Base-by-base conservation (phyloP, 2,329 filamentous ascomycete species). In the Fusarium cyanostomum region DNA sequence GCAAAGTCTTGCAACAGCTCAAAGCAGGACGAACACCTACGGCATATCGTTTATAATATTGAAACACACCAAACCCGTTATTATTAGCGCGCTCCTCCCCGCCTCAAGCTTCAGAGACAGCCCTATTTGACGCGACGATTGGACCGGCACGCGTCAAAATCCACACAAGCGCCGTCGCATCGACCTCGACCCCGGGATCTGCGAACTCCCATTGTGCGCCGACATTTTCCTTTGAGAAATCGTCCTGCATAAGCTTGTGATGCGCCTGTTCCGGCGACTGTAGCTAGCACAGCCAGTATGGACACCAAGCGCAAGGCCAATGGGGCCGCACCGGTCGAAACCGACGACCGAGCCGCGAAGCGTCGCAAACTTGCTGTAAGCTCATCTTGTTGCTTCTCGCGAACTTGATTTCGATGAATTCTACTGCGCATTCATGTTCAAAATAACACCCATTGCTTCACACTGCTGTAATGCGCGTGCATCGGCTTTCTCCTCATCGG, bases 231-330 rank as follows among this genome's bases (percentile, higher is more conserved):
- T 44, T 37, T 24, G 52, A 39, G 30, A 48, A 35, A 45, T 15
- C 38, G 45, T 37, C 35, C 42, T 52, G 30, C 21, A 44, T 39
- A 55, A 39, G 45, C 52, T 51, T 71, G 65, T 71, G 55, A 74
- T 75, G 74, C 64, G 67, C 67, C 45, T 48, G 59, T 52, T 61
- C 53, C 57, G 33, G 70, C 72, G 68, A 73, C 50, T 58, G 35
- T 59, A 61, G 53, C 55, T 28, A 65, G 61, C 42, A 54, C 56
- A 54, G 52, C 62, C 64, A 74, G 62, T 42, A 86, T 86, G 84
- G 84, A 86, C 65, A 79, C 78, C 72, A 86, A 86, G 76, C 82
- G 84, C 66, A 86, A 86, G 70, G 82, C 82, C 46, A 81, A 81
- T 70, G 79, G 80, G 61, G 73, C 75, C 56, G 77, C 78, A 53